Percentiles rank a stretch among this genome's conserved stretches.
Evolutionary conservation across 1,139 yeast genomes (phyloP).

Genomic region (Taiozyma sp.): DNA sequence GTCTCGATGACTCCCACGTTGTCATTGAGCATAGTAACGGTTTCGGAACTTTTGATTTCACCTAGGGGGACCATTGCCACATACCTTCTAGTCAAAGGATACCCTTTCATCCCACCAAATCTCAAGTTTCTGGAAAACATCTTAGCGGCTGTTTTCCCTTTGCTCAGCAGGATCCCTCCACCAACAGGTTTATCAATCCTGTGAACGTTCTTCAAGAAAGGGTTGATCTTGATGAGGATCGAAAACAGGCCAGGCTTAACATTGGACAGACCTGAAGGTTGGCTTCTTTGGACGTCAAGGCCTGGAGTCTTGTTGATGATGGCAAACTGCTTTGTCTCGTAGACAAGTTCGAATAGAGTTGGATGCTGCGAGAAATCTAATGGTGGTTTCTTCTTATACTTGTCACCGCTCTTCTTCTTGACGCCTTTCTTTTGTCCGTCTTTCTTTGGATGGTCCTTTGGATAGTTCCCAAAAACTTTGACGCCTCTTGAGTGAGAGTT

Average conservation of each 20-base stretch:
- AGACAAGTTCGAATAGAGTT: constrained; percentile 7
- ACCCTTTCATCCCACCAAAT: constrained; percentile 31
- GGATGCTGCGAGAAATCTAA: constrained; percentile 1
- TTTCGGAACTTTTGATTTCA: constrained; percentile 1
- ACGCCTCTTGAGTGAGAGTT: not conserved
- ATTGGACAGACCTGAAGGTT: not conserved
- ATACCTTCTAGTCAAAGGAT: constrained; percentile 22
- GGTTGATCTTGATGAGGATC: constrained; percentile 8
- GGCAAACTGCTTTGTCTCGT: constrained; percentile 11
- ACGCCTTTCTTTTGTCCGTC: not conserved
- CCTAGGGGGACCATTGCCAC: constrained; percentile 7
- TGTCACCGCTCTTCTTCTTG: not conserved
- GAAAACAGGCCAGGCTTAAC: constrained; percentile 11
- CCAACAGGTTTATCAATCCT: constrained; percentile 33
- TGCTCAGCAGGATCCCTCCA: constrained; percentile 34
- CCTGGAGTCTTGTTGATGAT: constrained; percentile 19
- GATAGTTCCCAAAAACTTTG: too few species aligned
- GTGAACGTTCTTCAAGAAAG: constrained; percentile 27
- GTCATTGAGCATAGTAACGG: constrained; percentile 7
- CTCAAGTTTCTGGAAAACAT: constrained; percentile 28
- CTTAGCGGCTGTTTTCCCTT: constrained; percentile 26
- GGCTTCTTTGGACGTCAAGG: constrained; percentile 10
- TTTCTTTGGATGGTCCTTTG: not conserved
- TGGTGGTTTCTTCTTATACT: not conserved
- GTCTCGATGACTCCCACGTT: constrained; percentile 12